These are phyloP conservation scores for Ophiostoma sp. DNA, from an alignment of 2,329 filamentous ascomycete species.

Conservation along the genomic window DNA sequence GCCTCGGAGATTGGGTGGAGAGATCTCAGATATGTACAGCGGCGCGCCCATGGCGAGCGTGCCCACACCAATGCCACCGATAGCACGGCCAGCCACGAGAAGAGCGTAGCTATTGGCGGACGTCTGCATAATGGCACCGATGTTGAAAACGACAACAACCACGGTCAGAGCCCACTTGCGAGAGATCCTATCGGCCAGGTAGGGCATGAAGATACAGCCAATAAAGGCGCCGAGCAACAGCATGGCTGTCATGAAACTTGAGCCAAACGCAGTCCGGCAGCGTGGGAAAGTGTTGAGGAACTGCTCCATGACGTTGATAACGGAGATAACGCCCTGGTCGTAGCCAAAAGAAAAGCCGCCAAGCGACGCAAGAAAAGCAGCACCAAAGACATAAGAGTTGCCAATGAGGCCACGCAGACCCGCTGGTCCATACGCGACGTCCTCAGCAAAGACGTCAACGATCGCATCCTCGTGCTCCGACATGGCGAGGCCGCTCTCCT, in stretches of 20 bases:
- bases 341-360: slow-evolving; percentile 43
- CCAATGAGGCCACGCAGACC: not conserved
- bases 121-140: slow-evolving; percentile 46
- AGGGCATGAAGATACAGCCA: slow-evolving; percentile 39
- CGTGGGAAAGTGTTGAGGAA: slow-evolving; percentile 47
- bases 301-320: slow-evolving; percentile 52
- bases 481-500: not conserved
- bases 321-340: slow-evolving; percentile 28
- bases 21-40: slow-evolving; percentile 27
- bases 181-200: slow-evolving; percentile 44
- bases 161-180: slow-evolving; percentile 46
- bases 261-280: slow-evolving; percentile 38
- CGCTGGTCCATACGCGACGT: not conserved
- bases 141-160: slow-evolving; percentile 42
- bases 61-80: slow-evolving; percentile 38
- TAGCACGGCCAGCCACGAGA: slow-evolving; percentile 35
- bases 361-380: not conserved
- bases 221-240: slow-evolving; percentile 44
- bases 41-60: slow-evolving; percentile 41
- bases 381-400: not conserved
- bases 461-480: not conserved
- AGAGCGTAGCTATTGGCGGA: slow-evolving; percentile 34
- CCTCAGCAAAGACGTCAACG: not conserved
- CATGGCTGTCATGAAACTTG: slow-evolving; percentile 46
- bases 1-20: slow-evolving; percentile 25